Conservation (phyloP, 2,329 filamentous ascomycete genomes). For the Ilyonectria destructans region DNA sequence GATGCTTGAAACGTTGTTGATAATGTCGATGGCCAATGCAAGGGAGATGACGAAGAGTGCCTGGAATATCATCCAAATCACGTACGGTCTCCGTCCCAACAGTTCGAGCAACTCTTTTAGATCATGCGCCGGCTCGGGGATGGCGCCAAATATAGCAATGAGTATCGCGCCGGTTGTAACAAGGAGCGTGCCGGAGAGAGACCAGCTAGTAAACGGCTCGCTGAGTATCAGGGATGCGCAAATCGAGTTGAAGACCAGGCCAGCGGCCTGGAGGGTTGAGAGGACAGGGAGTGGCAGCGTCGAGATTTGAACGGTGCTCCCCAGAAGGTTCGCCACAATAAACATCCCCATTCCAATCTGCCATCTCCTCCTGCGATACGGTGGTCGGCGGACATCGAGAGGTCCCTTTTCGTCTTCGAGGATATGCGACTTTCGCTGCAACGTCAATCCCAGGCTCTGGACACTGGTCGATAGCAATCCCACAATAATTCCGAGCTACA, state of each 20-base stretch:
- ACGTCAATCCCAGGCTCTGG: slow-evolving; percentile 93
- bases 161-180: slow-evolving; percentile 91
- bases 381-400: slow-evolving; percentile 85
- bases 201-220: slow-evolving; percentile 95
- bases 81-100: slow-evolving; percentile 81
- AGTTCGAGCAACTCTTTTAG: slow-evolving; percentile 86
- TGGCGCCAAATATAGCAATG: slow-evolving; percentile 94
- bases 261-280: slow-evolving; percentile 95
- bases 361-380: slow-evolving; percentile 93
- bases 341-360: slow-evolving; percentile 99
- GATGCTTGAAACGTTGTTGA: slow-evolving; percentile 67
- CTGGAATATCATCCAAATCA: slow-evolving; percentile 91
- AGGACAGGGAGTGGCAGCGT: slow-evolving; percentile 94
- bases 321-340: slow-evolving; percentile 92
- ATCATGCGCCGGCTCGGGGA: slow-evolving; percentile 92
- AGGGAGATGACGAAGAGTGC: slow-evolving; percentile 80
- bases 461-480: slow-evolving; percentile 94
- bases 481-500: slow-evolving; percentile 90
- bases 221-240: slow-evolving; percentile 94
- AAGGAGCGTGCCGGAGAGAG: slow-evolving; percentile 89
- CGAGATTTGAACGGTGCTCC: slow-evolving; percentile 97
- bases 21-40: slow-evolving; percentile 73
- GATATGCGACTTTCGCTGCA: slow-evolving; percentile 98
- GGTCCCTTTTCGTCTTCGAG: slow-evolving; percentile 94
- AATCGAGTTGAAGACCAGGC: slow-evolving; percentile 98